These are phyloP conservation scores for Apiospora aurea DNA, from an alignment of 2,329 filamentous ascomycete genomes.

Conservation along the genomic window DNA sequence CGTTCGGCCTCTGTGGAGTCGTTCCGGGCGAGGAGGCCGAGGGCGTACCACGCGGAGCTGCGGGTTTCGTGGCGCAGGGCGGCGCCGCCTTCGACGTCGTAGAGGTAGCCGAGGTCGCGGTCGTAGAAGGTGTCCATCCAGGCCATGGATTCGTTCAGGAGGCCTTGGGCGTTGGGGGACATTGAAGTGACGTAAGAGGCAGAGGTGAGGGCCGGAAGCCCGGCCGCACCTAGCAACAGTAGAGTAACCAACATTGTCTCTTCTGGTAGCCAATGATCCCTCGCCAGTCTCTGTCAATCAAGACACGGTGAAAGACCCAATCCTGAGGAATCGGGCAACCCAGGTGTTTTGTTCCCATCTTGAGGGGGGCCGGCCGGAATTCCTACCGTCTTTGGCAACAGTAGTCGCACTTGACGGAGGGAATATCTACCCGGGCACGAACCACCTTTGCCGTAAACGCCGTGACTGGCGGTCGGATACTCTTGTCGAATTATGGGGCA, in stretches of 20 bases:
- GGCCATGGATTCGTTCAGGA: slow-evolving; percentile 59
- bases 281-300: neutral
- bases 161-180: slow-evolving; percentile 42
- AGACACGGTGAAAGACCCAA: neutral
- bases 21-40: slow-evolving; percentile 64
- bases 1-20: slow-evolving; percentile 57
- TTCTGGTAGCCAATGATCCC: neutral
- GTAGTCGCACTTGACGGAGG: neutral
- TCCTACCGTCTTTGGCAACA: neutral
- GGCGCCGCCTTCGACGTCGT: slow-evolving; percentile 51
- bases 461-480: neutral
- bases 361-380: neutral
- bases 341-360: neutral
- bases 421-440: neutral
- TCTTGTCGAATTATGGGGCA: neutral
- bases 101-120: slow-evolving; percentile 57
- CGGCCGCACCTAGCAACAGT: neutral
- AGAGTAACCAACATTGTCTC: neutral
- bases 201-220: neutral
- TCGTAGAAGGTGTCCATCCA: slow-evolving; percentile 66
- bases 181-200: slow-evolving; percentile 23
- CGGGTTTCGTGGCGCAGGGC: slow-evolving; percentile 64
- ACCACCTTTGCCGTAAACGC: neutral
- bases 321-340: neutral
- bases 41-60: slow-evolving; percentile 65